A percentile compares a stretch with the other conserved stretches of the same genome.
phyloP scores from a whole-genome alignment of 1,284 basidiomycete genomes.

The Apiotrichum montevideense region DNA sequence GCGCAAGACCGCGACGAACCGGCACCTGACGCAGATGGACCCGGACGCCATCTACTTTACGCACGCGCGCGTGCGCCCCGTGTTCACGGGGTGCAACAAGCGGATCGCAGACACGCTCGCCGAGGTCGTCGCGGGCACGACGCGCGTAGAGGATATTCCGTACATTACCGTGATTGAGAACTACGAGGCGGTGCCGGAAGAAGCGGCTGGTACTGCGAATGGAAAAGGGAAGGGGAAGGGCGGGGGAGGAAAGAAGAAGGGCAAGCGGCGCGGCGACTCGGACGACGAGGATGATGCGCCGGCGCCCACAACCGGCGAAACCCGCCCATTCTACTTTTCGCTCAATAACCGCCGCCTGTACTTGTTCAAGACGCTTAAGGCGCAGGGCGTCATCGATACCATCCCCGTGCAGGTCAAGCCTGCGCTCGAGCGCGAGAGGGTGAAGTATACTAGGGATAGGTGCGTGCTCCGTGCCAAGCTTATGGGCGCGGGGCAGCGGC shows the following conservation, averaged over 20 bases:
- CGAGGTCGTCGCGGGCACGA: slow-evolving; percentile 12
- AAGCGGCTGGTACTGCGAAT: background rate
- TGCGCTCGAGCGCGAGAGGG: slow-evolving; percentile 15
- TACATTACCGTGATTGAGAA: slow-evolving; percentile 20
- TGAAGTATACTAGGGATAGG: slow-evolving; percentile 14
- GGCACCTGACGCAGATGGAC: slow-evolving; percentile 12
- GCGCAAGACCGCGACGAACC: slow-evolving; percentile 14
- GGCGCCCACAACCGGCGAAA: background rate
- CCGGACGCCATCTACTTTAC: slow-evolving; percentile 16
- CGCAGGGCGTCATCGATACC: slow-evolving; percentile 8
- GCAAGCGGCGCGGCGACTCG: background rate
- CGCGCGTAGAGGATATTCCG: slow-evolving; percentile 13
- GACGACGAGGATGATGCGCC: background rate
- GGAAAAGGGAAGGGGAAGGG: background rate
- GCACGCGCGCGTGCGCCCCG: slow-evolving; percentile 14
- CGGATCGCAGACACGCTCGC: slow-evolving; percentile 14
- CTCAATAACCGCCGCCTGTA: slow-evolving; percentile 16
- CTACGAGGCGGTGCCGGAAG: slow-evolving; percentile 2
- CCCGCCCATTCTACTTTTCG: slow-evolving; percentile 15
- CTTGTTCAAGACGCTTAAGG: slow-evolving; percentile 16
- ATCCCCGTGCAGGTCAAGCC: slow-evolving; percentile 18
- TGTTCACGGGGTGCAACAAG: slow-evolving; percentile 18
- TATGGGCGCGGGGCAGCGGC: slow-evolving; percentile 13
- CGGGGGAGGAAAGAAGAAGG: background rate
- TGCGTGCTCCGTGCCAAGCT: slow-evolving; percentile 13